Evolutionary conservation across 768 basidiomycete genomes (phyloP), one percentile per base, ranked within the genome.

Genomic region (Lactifluus piperatus): DNA sequence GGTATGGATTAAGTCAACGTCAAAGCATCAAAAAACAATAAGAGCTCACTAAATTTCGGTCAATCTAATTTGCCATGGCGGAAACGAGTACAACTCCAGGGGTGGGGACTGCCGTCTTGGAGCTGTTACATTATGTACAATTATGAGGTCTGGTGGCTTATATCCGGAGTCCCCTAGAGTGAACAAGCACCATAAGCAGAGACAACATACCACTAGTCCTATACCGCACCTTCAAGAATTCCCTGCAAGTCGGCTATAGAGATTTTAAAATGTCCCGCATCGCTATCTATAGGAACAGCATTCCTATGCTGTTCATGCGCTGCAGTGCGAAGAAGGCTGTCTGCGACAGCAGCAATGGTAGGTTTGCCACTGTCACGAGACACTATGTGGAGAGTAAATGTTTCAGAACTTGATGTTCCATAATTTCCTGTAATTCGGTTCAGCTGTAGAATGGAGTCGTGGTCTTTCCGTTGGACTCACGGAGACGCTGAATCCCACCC

Each of bases 61-160:
- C 43, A 92, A 72, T 56, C 84, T 76, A n/a, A 84, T 81, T 65
- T 92, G 90, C 89, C 90, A 92, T 16, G 90, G 90, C 18, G 90
- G 90, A 65, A 86, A 91, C 5, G 85, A 86, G 64, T 85, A 73
- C 22, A 91, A 73, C 68, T 91, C 87, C 51, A 85, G 70, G 1
- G 86, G 81, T 24, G 73, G 66, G 39, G 67, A 68, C 37, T 72
- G 70, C 37, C 69, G 69, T 49, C 65, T 70, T 13, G 72, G 68
- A 2, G 75, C 71, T 32, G 72, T 73, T 22, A 86, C 60, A 47
- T 81, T 73, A 66, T 91, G 87, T 16, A 91, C 75, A 63, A 92
- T 82, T 77, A 90, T 80, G 51, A 92, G 80, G 65, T 92, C 88
- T 14, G 89, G 87, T 14, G 85, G 74, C 18, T 82, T 77, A 46